phyloP scores from a whole-genome alignment of 352 stramenopile species.

The Phytophthora macrochlamydospora region DNA sequence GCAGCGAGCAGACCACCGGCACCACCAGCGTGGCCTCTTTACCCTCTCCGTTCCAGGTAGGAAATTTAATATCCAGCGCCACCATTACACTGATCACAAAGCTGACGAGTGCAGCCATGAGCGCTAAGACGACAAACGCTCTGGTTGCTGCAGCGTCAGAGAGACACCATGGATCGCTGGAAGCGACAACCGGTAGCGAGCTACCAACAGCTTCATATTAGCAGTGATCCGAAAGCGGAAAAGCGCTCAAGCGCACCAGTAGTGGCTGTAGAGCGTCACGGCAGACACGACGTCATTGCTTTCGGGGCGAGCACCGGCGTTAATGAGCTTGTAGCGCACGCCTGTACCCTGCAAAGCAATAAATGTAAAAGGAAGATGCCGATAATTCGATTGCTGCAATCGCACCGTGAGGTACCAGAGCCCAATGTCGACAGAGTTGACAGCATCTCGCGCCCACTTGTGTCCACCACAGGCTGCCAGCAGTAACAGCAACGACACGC shows the following conservation, averaged over 20 bases:
- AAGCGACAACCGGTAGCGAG: conserved; percentile 37
- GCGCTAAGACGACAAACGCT: conserved; percentile 52
- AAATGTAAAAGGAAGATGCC: not conserved
- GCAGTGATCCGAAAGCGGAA: not conserved
- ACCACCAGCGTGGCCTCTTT: conserved; percentile 59
- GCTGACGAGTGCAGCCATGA: conserved; percentile 60
- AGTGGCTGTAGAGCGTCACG: conserved; percentile 38
- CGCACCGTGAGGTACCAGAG: conserved; percentile 71
- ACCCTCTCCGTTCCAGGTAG: conserved; percentile 76
- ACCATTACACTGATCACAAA: conserved; percentile 63
- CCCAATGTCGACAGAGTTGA: conserved; percentile 78
- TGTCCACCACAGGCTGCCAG: conserved; percentile 47
- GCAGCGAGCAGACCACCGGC: conserved; percentile 58
- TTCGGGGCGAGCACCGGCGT: conserved; percentile 55
- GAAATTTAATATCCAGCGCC: conserved; percentile 59
- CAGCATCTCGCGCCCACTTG: conserved; percentile 64
- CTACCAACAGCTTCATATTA: conserved; percentile 16
- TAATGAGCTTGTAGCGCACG: conserved; percentile 86
- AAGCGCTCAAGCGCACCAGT: conserved; percentile 32
- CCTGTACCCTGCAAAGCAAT: conserved; percentile 51
- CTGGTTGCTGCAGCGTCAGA: conserved; percentile 48
- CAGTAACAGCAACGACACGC: conserved; percentile 52
- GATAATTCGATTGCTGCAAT: not conserved
- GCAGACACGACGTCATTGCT: conserved; percentile 31
- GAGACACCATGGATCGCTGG: conserved; percentile 73